Evolutionary conservation across 2,329 filamentous ascomycete species (phyloP).

Genomic region (Colletotrichum phormii): DNA sequence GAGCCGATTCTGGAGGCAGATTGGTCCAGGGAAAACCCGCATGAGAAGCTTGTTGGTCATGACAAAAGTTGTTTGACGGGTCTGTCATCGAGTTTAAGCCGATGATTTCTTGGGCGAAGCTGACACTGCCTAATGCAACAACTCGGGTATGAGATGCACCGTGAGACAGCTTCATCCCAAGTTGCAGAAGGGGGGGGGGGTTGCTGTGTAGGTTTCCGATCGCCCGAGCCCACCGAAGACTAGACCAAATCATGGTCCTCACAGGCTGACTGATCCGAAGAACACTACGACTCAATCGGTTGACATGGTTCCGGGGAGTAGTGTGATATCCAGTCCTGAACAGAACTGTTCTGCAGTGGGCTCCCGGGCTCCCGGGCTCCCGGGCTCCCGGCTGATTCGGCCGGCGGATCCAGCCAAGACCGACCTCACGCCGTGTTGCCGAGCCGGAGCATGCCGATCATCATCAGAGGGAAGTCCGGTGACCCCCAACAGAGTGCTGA

Average conservation of each 20-base stretch:
- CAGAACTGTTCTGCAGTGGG: background rate
- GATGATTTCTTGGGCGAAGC: constrained; percentile 16
- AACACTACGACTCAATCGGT: constrained; percentile 9
- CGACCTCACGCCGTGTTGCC: constrained; percentile 23
- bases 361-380: too few relatives aligned
- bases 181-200: constrained; percentile 18
- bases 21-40: constrained; percentile 5
- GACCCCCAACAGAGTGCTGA: background rate
- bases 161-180: constrained; percentile 37
- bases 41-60: constrained; percentile 28
- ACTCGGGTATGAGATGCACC: constrained; percentile 33
- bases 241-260: constrained; percentile 22
- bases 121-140: constrained; percentile 29
- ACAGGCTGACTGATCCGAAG: background rate
- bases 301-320: background rate
- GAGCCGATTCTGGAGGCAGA: background rate
- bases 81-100: constrained; percentile 34
- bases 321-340: constrained; percentile 3
- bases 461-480: constrained; percentile 21
- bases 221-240: constrained; percentile 34
- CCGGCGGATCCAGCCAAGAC: constrained; percentile 25
- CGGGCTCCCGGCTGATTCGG: constrained; percentile 19
- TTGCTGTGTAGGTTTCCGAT: constrained; percentile 32
- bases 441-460: constrained; percentile 33
- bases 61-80: constrained; percentile 24